Evolutionary conservation across 805 yeast genomes (phyloP).

Genomic region (Starmerella vitae): DNA sequence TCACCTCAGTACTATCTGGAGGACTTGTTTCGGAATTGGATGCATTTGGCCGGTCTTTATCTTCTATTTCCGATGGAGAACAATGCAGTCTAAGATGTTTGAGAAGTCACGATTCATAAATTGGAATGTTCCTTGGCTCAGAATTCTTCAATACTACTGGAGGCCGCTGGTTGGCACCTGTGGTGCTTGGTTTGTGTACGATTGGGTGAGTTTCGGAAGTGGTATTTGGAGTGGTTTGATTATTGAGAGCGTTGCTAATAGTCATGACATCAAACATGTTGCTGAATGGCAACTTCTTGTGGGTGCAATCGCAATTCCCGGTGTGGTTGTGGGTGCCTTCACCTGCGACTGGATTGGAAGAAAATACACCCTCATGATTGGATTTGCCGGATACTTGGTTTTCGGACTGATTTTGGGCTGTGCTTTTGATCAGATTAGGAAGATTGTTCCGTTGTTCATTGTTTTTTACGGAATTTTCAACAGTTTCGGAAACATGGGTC

Average conservation of each 20-base stretch:
- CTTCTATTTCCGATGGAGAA: slow-evolving; percentile 56
- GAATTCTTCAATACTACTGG: slow-evolving; percentile 58
- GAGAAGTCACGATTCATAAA: slow-evolving; percentile 49
- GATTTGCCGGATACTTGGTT: slow-evolving; percentile 56
- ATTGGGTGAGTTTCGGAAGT: slow-evolving; percentile 69
- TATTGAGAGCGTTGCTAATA: slow-evolving; percentile 36
- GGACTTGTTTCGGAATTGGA: slow-evolving; percentile 57
- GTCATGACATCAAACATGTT: slow-evolving; percentile 34
- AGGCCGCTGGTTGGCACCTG: slow-evolving; percentile 52
- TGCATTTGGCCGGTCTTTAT: slow-evolving; percentile 64
- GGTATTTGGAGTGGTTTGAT: slow-evolving; percentile 56
- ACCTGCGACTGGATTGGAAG: slow-evolving; percentile 54
- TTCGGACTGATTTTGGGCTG: slow-evolving; percentile 34
- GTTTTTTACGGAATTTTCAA: slow-evolving; percentile 63
- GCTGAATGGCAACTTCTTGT: slow-evolving; percentile 66
- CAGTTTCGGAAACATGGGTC: slow-evolving; percentile 61
- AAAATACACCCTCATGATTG: slow-evolving; percentile 55
- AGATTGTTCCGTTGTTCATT: slow-evolving; percentile 50
- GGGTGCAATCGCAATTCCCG: slow-evolving; percentile 56
- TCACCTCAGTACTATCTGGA: slow-evolving; percentile 42
- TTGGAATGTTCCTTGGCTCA: slow-evolving; percentile 40
- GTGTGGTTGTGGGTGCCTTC: slow-evolving; percentile 55
- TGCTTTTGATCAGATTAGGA: slow-evolving; percentile 41
- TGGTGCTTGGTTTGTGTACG: slow-evolving; percentile 68
- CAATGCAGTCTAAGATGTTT: slow-evolving; percentile 54